These are phyloP conservation scores for Moniliophthora roreri DNA, from an alignment of 1,284 basidiomycete species.

Conservation along the genomic window DNA sequence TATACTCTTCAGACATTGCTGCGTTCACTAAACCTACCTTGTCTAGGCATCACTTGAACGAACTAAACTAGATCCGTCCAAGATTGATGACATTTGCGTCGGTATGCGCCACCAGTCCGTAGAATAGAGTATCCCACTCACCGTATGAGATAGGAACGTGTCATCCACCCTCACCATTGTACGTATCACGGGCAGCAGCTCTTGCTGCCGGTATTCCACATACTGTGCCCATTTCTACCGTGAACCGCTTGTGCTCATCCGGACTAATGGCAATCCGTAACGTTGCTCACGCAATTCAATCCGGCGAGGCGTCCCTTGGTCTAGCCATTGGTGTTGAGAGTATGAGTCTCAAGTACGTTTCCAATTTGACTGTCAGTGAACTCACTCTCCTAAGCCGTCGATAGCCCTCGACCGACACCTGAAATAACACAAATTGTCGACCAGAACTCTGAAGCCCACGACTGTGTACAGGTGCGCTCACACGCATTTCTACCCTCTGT, in stretches of 20 bases:
- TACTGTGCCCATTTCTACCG: constrained; percentile 73
- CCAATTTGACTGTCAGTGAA: constrained; percentile 4
- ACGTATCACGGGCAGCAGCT: constrained; percentile 76
- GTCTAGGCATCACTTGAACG: constrained; percentile 41
- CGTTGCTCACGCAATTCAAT: constrained; percentile 77
- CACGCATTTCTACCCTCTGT: background rate
- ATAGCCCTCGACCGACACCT: constrained; percentile 76
- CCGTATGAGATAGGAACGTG: constrained; percentile 62
- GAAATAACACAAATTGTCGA: constrained; percentile 62
- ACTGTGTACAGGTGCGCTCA: constrained; percentile 68
- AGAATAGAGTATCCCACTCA: background rate
- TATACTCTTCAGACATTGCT: constrained; percentile 31
- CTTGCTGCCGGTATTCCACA: constrained; percentile 82
- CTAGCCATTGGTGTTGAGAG: constrained; percentile 82
- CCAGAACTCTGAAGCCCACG: constrained; percentile 56
- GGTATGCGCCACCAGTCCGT: constrained; percentile 42
- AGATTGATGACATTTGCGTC: constrained; percentile 81
- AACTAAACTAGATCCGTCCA: constrained; percentile 45
- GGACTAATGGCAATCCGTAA: constrained; percentile 84
- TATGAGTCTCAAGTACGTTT: constrained; percentile 76
- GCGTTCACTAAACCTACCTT: background rate
- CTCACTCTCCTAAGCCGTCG: constrained; percentile 3
- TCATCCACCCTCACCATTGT: constrained; percentile 81
- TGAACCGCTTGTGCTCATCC: constrained; percentile 83
- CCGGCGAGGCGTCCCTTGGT: constrained; percentile 71